Evolutionary conservation across 306 rosid genomes (phyloP).

Genomic region (Dicorynia guianensis): DNA sequence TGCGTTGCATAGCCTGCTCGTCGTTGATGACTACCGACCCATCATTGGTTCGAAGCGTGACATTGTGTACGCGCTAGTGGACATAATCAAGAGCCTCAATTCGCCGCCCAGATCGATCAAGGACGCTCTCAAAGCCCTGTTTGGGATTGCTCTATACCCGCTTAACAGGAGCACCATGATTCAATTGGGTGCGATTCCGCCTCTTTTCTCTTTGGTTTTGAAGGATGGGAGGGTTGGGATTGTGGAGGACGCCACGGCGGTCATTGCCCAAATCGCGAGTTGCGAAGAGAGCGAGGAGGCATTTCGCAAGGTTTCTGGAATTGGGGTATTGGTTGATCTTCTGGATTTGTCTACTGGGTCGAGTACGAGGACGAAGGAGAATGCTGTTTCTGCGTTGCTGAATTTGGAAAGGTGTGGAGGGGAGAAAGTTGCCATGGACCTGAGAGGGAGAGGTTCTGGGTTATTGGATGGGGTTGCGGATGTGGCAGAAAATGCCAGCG

Average conservation of each 20-base stretch:
- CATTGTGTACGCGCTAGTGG: conserved; percentile 59
- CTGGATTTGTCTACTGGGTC: conserved; percentile 59
- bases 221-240: conserved; percentile 61
- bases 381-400: conserved; percentile 70
- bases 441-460: conserved; percentile 45
- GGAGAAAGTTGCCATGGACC: conserved; percentile 50
- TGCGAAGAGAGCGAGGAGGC: conserved; percentile 80
- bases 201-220: conserved; percentile 51
- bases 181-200: conserved; percentile 58
- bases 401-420: conserved; percentile 58
- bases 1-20: conserved; percentile 76
- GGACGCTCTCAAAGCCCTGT: conserved; percentile 77
- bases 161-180: conserved; percentile 55
- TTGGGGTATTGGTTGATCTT: conserved; percentile 55
- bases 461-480: conserved; percentile 55
- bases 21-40: conserved; percentile 60
- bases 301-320: conserved; percentile 62
- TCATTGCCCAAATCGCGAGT: conserved; percentile 77
- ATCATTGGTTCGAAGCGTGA: conserved; percentile 62
- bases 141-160: conserved; percentile 63
- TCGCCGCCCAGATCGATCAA: conserved; percentile 71
- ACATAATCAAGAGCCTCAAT: conserved; percentile 41
- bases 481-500: conserved; percentile 63
- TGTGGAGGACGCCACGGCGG: conserved; percentile 81
- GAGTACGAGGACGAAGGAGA: conserved; percentile 73